Evolutionary conservation across 768 basidiomycete species (phyloP), one percentile per base, ranked within the genome.

Genomic region (Pisolithus tinctorius): DNA sequence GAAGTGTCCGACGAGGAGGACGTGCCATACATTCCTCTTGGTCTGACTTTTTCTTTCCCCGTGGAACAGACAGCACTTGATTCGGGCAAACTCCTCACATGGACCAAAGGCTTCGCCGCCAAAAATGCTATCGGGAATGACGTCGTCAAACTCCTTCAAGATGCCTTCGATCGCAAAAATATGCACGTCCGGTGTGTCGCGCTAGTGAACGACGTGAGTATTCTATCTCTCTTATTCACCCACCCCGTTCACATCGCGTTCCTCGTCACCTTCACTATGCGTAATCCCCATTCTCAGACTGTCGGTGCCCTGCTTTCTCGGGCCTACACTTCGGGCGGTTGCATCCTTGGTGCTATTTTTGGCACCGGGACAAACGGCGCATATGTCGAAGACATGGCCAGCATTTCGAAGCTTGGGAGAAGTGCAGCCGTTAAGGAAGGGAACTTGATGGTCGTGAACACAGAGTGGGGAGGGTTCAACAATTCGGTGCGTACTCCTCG

Each of bases 301-400:
- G 95, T 97, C 23, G 96, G 96, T 29, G 90, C 96, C 6, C 78
- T 97, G 42, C 74, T 99, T 27, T 94, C 94, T 10, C 81, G 92
- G 43, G 88, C 93, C 8, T 99, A 99, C 65, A 88, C 88, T n/a
- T 80, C 83, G 4, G 96, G 96, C 17, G 88, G 88, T 6, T 95
- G 91, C 60, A 73, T 93, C 14, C 79, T 94, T 34, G 88, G 86
- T 44, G 86, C 86, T 49, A 98, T 98, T 61, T 98, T 98, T 64
- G 96, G 96, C 25, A 99, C 96, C 0, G 96, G 96, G 16, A 98
- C 96, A 5, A 99, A 99, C 63, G 96, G 96, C 29, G 96, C 96
- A 10, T 99, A 96, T 69, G 81, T 99, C 45, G 95, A 98, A 66
- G 78, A 88, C 58, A 73, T 93, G 29, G 76, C 80, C 47, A 93